Evolutionary conservation across 768 basidiomycete genomes (phyloP).

Genomic region (Clavaria fumosa): DNA sequence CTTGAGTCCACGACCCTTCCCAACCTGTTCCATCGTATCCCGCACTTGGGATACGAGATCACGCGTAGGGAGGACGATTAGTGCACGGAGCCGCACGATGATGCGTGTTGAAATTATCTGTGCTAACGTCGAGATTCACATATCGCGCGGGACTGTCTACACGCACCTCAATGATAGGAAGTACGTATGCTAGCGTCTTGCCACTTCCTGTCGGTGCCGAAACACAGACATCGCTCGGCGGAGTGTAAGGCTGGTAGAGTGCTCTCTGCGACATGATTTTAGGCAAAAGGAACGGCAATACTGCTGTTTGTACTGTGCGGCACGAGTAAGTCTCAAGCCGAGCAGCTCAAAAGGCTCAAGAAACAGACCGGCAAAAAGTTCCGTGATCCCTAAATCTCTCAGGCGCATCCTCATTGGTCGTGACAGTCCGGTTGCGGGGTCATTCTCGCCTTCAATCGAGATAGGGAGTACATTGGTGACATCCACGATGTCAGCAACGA

Average conservation of each 20-base stretch:
- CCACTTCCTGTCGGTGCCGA: constrained; percentile 98
- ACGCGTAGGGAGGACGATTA: constrained; percentile 84
- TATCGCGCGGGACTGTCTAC: neutral
- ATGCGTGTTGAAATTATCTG: constrained; percentile 60
- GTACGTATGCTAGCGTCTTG: constrained; percentile 90
- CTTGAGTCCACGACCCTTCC: constrained; percentile 77
- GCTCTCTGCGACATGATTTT: constrained; percentile 22
- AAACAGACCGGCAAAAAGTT: constrained; percentile 73
- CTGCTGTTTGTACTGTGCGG: constrained; percentile 66
- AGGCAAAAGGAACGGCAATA: constrained; percentile 69
- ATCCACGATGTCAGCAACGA: constrained; percentile 55
- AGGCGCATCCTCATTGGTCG: constrained; percentile 47
- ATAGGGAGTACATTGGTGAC: constrained; percentile 33
- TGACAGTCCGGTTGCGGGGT: constrained; percentile 36
- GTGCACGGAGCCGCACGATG: constrained; percentile 72
- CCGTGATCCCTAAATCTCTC: constrained; percentile 62
- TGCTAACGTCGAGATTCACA: neutral
- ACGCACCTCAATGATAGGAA: constrained; percentile 79
- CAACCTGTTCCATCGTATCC: constrained; percentile 78
- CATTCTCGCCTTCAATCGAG: constrained; percentile 22
- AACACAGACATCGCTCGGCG: constrained; percentile 73
- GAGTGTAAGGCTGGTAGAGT: constrained; percentile 50
- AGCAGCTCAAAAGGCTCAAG: neutral
- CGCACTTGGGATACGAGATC: constrained; percentile 86
- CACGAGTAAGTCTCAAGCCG: constrained; percentile 1